A percentile compares a stretch with the other conserved stretches of the same genome.
phyloP scores from a whole-genome alignment of 306 rosid genomes.

The Biancaea sappan region DNA sequence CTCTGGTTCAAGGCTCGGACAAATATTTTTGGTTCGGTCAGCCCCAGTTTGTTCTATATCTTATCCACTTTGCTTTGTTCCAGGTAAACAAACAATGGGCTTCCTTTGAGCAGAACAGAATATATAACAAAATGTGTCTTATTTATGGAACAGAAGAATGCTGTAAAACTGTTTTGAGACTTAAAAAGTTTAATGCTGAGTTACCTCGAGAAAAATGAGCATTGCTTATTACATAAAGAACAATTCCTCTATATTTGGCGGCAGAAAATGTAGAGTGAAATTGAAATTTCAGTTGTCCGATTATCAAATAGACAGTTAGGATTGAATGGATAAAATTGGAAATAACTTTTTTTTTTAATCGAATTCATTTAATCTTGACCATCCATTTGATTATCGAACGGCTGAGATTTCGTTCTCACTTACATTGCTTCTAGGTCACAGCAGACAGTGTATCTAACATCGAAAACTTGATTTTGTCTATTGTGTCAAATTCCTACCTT shows the following conservation, averaged over 20 bases:
- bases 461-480: not conserved
- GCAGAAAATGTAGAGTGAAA: no score
- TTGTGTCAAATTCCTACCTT: not conserved
- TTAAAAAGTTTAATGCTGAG: no score
- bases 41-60: constrained; percentile 65
- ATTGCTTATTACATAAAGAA: constrained; percentile 1
- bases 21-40: constrained; percentile 70
- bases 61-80: constrained; percentile 71
- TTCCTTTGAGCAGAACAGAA: not conserved
- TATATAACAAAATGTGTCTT: not conserved
- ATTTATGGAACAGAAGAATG: no score
- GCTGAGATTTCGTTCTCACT: no score
- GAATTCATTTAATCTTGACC: no score
- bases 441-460: not conserved
- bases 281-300: no score
- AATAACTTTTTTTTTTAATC: no score
- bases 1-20: constrained; percentile 70
- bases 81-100: constrained; percentile 48
- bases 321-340: no score
- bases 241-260: no score
- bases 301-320: no score
- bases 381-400: no score
- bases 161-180: no score
- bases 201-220: not conserved
- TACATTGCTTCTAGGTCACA: not conserved